Evolutionary conservation across 306 rosid genomes (phyloP).

Genomic region (Prunus armeniaca): DNA sequence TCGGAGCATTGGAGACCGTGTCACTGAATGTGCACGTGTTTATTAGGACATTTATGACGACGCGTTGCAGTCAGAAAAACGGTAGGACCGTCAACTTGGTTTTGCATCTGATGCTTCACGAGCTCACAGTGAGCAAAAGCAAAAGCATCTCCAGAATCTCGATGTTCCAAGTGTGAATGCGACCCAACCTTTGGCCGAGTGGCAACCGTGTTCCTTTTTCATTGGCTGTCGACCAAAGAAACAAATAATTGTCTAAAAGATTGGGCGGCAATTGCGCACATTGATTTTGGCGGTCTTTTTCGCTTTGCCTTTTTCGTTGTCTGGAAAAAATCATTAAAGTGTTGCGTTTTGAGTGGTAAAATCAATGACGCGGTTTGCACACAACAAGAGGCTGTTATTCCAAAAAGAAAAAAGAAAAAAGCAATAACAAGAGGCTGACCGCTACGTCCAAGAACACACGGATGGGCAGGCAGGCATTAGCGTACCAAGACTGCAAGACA

Average conservation of each 20-base stretch:
- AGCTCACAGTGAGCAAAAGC: background rate
- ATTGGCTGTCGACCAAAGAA: background rate
- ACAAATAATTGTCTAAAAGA: background rate
- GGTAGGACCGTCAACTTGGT: background rate
- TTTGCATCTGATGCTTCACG: background rate
- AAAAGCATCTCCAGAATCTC: background rate
- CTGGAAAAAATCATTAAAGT: background rate
- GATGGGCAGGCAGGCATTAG: background rate
- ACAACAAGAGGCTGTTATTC: too few species aligned
- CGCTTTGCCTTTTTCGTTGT: background rate
- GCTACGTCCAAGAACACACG: background rate
- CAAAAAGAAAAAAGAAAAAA: too few species aligned
- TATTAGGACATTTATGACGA: too few species aligned
- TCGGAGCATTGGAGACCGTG: too few species aligned
- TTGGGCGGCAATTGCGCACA: background rate
- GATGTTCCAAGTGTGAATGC: background rate
- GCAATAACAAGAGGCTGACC: background rate
- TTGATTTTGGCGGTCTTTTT: background rate
- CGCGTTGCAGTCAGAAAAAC: too few species aligned
- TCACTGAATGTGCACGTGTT: too few species aligned
- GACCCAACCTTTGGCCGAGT: background rate
- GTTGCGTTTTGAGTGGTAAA: background rate
- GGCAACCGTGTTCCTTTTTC: background rate
- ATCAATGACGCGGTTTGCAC: background rate
- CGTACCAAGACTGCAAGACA: background rate